phyloP scores from a whole-genome alignment of 352 stramenopile genomes.

The Chrysophaeum taylorii region DNA sequence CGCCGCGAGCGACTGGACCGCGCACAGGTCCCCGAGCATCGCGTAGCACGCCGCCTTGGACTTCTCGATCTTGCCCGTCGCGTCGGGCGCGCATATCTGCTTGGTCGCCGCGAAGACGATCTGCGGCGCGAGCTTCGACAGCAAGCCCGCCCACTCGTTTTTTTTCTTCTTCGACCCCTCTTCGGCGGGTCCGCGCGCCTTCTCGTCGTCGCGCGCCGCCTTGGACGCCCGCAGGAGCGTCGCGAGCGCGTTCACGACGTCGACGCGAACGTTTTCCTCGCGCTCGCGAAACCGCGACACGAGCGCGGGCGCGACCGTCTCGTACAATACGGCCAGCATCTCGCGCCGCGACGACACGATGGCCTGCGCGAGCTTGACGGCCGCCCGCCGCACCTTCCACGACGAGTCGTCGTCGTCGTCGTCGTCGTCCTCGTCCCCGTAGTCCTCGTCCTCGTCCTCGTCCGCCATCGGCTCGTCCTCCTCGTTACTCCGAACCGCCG shows the following conservation, averaged over 20 bases:
- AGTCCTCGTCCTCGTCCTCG: slow-evolving; percentile 36
- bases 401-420: slow-evolving; percentile 82
- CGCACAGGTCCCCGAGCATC: slow-evolving; percentile 64
- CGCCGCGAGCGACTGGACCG: slow-evolving; percentile 51
- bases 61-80: slow-evolving; percentile 25
- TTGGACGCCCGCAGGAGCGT: slow-evolving; percentile 73
- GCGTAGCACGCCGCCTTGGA: slow-evolving; percentile 55
- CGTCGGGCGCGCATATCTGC: slow-evolving; percentile 21
- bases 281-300: slow-evolving; percentile 71
- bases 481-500: slow-evolving; percentile 53
- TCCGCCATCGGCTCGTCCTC: slow-evolving; percentile 60
- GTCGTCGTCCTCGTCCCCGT: slow-evolving; percentile 30
- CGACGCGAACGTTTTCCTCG: slow-evolving; percentile 96
- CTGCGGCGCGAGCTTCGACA: slow-evolving; percentile 50
- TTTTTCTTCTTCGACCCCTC: background rate
- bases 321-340: slow-evolving; percentile 65
- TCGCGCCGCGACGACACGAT: slow-evolving; percentile 75
- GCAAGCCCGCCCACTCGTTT: background rate
- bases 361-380: slow-evolving; percentile 75
- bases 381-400: slow-evolving; percentile 87
- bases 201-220: slow-evolving; percentile 50
- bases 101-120: slow-evolving; percentile 27
- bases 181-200: slow-evolving; percentile 47
- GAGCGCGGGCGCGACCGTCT: slow-evolving; percentile 52
- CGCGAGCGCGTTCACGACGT: slow-evolving; percentile 87